Conservation (phyloP, 129 eudicot species). For the sunflower (Helianthus annuus) region HanXRQr2.0-SUNRISE NC_035448.2:145656121-145656620, state of each 20-base stretch:
- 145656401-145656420: not conserved
- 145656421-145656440: not conserved
- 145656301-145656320: conserved; percentile 4
- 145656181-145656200: conserved; percentile 40
- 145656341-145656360: conserved; percentile 2
- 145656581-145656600: too few species aligned
- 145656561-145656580: too few species aligned
- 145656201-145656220: conserved; percentile 47
- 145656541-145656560: too few species aligned
- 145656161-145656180: conserved; percentile 26
- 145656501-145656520: too few species aligned
- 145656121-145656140: not conserved
- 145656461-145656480: too few species aligned
- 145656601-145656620: too few species aligned
- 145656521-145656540: too few species aligned
- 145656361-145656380: not conserved
- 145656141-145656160: not conserved
- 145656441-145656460: not conserved
- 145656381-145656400: not conserved
- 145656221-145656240: conserved; percentile 29
- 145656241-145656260: not conserved
- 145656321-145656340: conserved; percentile 1
- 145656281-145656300: not conserved
- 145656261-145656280: not conserved
- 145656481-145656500: too few species aligned